These are phyloP conservation scores for Flaveria brownii DNA, from an alignment of 129 eudicot genomes.

Conservation along the genomic window DNA sequence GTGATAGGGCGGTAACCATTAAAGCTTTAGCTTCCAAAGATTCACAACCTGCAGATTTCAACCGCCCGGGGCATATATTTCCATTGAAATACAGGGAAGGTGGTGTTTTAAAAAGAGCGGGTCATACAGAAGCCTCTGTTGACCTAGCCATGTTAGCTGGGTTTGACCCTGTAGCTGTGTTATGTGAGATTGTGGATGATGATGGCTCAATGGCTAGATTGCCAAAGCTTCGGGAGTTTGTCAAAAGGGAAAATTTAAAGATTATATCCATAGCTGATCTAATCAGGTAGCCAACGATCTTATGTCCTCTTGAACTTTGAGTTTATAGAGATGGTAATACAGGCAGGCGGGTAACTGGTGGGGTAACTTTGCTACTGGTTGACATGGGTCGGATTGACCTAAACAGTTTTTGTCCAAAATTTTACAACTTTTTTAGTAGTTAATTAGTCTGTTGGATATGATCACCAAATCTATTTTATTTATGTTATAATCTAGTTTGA, in stretches of 20 bases:
- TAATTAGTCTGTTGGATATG: not conserved
- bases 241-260: constrained; percentile 45
- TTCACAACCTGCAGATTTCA: constrained; percentile 85
- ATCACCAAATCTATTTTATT: not conserved
- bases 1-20: constrained; percentile 62
- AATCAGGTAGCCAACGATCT: constrained; percentile 47
- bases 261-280: constrained; percentile 69
- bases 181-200: constrained; percentile 95
- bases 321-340: not conserved
- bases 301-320: not conserved
- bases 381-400: not conserved
- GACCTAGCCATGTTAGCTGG: constrained; percentile 86
- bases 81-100: constrained; percentile 93
- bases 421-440: not conserved
- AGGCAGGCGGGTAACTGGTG: not conserved
- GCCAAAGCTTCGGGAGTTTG: constrained; percentile 65
- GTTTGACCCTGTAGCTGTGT: constrained; percentile 74
- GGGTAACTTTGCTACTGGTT: not conserved
- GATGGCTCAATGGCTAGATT: constrained; percentile 99
- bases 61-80: constrained; percentile 95
- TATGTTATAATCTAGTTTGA: not conserved
- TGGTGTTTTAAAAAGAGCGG: constrained; percentile 93
- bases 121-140: constrained; percentile 97
- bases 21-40: constrained; percentile 65
- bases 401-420: not conserved